phyloP scores from a whole-genome alignment of 176 grass and related monocot genomes.

The maize (Zea mays) region Zm-B73-REFERENCE-NAM-5.0 NC_050100.1:56501001-56501500 shows the following conservation, averaged over 20 bases:
- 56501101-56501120: constrained; percentile 90
- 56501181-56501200: constrained; percentile 66
- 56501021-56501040: constrained; percentile 44
- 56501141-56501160: constrained; percentile 77
- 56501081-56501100: background rate
- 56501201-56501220: background rate
- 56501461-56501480: constrained; percentile 26
- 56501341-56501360: constrained; percentile 81
- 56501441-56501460: constrained; percentile 77
- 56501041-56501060: background rate
- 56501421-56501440: constrained; percentile 91
- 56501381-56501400: constrained; percentile 82
- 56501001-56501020: constrained; percentile 74
- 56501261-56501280: background rate
- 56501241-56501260: background rate
- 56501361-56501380: constrained; percentile 79
- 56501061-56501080: background rate
- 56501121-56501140: constrained; percentile 84
- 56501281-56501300: background rate
- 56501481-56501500: background rate
- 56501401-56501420: constrained; percentile 85
- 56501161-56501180: constrained; percentile 75
- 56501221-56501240: background rate
- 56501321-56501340: background rate
- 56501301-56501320: background rate